phyloP scores from a whole-genome alignment of 495 filamentous ascomycete species.

The Daldinia childiae region DNA sequence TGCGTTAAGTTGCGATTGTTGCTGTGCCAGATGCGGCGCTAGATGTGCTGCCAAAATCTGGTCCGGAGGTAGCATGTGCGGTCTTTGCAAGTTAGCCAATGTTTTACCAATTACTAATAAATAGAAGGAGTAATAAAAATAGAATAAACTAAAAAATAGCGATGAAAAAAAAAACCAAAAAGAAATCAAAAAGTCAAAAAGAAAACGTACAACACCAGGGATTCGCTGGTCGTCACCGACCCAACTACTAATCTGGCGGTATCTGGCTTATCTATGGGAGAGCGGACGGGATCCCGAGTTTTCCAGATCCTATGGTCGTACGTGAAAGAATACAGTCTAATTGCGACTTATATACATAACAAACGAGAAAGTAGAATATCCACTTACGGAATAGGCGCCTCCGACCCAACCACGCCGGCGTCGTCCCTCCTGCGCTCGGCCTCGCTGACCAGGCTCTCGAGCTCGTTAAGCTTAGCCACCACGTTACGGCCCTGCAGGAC shows the following conservation, averaged over 20 bases:
- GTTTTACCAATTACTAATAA: neutral
- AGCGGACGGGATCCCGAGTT: slow-evolving; percentile 62
- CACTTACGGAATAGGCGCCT: slow-evolving; percentile 60
- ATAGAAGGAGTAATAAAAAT: neutral
- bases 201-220: slow-evolving; percentile 58
- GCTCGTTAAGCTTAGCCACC: slow-evolving; percentile 78
- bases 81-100: slow-evolving; percentile 54
- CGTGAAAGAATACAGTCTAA: slow-evolving; percentile 23
- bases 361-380: slow-evolving; percentile 5
- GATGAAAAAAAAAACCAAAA: neutral
- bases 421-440: slow-evolving; percentile 69
- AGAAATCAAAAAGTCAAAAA: slow-evolving; percentile 9
- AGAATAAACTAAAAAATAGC: slow-evolving; percentile 24
- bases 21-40: slow-evolving; percentile 68
- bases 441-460: slow-evolving; percentile 79
- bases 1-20: slow-evolving; percentile 68
- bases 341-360: slow-evolving; percentile 30
- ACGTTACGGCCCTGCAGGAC: slow-evolving; percentile 77
- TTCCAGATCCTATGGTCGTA: slow-evolving; percentile 59
- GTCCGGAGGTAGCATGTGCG: slow-evolving; percentile 77
- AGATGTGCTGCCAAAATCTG: slow-evolving; percentile 76
- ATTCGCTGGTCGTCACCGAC: slow-evolving; percentile 62
- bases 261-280: slow-evolving; percentile 56
- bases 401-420: slow-evolving; percentile 41
- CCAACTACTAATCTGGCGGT: slow-evolving; percentile 57